Evolutionary conservation across 176 grass and related monocot species (phyloP), one percentile per base, ranked within the genome.

Genomic region (Carex scoparia): DNA sequence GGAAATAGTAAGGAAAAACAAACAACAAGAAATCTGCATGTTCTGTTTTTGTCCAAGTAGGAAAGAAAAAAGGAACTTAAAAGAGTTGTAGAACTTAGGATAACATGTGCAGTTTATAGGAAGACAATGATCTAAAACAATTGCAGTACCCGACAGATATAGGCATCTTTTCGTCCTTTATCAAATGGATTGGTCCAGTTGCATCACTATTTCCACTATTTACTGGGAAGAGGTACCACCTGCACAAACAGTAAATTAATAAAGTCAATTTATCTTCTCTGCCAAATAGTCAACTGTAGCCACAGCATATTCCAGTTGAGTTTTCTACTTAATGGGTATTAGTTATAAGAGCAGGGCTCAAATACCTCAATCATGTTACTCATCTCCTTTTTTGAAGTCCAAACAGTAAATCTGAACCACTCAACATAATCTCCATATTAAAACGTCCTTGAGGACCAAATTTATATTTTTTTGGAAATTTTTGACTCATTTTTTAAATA

Each of bases 141-240:
- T 46, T 6, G 23, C 19, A 49, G 10, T 94, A 95, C 96, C 96
- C 91, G 67, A 99, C 86, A 73, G 86, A 90, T 58, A 95, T 64
- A 81, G 83, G 80, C 49, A 9, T 90, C 40, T 89, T 73, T 85
- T 94, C 87, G 46, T 94, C 96, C 83, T 90, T 94, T 62, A 91
- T 89, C 92, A 99, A 89, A 88, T 73, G 84, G 87, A 95, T 88
- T 11, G 93, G 93, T 62, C 90, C 88, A 12, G 54, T 71, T 19
- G 76, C 46, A 80, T 85, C 69, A 73, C 62, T 86, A 57, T 84
- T 84, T 82, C 84, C 86, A 28, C 65, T 49, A 8, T 42, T 86
- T 46, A 81, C 31, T 46, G 93, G 90, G 77, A 95, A 85, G 80
- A 99, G 93, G 85, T 85, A 94, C 96, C 96, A 99, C 84, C 96